Conservation (phyloP, 495 filamentous ascomycete species). For the Parmelia sp. region DNA sequence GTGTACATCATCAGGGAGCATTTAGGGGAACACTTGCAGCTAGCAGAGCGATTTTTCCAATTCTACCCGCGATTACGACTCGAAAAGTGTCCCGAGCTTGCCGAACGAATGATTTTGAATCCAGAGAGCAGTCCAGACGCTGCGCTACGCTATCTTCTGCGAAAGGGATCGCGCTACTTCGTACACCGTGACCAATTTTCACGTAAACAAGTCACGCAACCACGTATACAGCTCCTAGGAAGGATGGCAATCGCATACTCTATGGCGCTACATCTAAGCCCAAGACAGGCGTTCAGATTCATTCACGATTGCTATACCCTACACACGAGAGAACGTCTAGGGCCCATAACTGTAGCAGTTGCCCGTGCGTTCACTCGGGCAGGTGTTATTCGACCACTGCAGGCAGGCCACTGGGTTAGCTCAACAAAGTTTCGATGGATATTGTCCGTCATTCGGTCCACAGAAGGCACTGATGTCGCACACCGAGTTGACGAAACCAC, state of each 20-base stretch:
- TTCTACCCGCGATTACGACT: constrained; percentile 13
- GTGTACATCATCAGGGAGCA: constrained; percentile 13
- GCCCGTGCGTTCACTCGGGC: constrained; percentile 26
- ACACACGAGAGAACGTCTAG: constrained; percentile 25
- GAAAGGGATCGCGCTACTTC: not conserved
- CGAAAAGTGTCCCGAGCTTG: constrained; percentile 23
- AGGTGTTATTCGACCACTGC: constrained; percentile 27
- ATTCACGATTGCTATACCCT: constrained; percentile 28
- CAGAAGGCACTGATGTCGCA: constrained; percentile 30
- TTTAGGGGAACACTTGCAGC: not conserved
- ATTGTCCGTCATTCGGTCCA: constrained; percentile 20
- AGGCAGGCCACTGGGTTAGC: constrained; percentile 21
- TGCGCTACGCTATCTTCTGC: constrained; percentile 11
- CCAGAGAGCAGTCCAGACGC: constrained; percentile 6
- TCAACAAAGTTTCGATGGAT: constrained; percentile 25
- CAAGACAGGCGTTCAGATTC: constrained; percentile 23
- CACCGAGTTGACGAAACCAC: constrained; percentile 25
- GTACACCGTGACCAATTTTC: not conserved
- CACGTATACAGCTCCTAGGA: constrained; percentile 15
- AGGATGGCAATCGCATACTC: constrained; percentile 30
- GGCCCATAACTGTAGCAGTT: constrained; percentile 18
- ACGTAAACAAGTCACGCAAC: not conserved
- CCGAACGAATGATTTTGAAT: constrained; percentile 20
- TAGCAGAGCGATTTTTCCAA: constrained; percentile 17
- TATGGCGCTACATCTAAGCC: constrained; percentile 8